Percentiles rank a stretch among this genome's conserved stretches.
These are phyloP conservation scores for Rusavskia elegans DNA, from an alignment of 495 filamentous ascomycete genomes.

Conservation along the genomic window DNA sequence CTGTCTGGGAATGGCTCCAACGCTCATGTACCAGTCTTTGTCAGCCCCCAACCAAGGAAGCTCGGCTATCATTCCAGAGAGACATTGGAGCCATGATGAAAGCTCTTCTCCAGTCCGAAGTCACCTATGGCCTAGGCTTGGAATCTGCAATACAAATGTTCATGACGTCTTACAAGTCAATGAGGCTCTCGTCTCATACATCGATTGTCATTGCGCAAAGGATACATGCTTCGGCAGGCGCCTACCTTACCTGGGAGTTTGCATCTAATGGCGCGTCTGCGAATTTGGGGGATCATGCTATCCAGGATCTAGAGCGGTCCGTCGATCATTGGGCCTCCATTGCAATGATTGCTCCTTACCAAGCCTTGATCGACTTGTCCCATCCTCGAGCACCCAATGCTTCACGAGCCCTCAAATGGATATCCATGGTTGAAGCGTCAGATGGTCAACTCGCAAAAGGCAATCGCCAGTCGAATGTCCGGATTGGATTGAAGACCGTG, in stretches of 20 bases:
- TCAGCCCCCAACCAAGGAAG: neutral
- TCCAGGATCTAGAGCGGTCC: neutral
- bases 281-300: neutral
- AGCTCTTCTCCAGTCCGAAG: neutral
- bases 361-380: neutral
- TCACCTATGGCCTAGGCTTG: neutral
- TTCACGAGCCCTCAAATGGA: neutral
- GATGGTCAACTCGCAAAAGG: neutral
- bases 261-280: neutral
- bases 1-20: slow-evolving; percentile 26
- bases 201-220: neutral
- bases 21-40: neutral
- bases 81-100: neutral
- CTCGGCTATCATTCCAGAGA: neutral
- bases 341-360: too few species aligned
- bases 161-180: neutral
- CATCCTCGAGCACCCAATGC: neutral
- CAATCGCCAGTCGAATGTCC: neutral
- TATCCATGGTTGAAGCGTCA: neutral
- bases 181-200: neutral
- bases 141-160: slow-evolving; percentile 1
- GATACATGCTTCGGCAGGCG: neutral
- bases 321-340: too few species aligned
- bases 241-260: neutral
- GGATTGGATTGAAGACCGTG: slow-evolving; percentile 3